Percentiles rank a stretch among this genome's conserved stretches.
These are phyloP conservation scores for Colletotrichum sp. DNA, from an alignment of 2,329 filamentous ascomycete genomes.

Conservation along the genomic window DNA sequence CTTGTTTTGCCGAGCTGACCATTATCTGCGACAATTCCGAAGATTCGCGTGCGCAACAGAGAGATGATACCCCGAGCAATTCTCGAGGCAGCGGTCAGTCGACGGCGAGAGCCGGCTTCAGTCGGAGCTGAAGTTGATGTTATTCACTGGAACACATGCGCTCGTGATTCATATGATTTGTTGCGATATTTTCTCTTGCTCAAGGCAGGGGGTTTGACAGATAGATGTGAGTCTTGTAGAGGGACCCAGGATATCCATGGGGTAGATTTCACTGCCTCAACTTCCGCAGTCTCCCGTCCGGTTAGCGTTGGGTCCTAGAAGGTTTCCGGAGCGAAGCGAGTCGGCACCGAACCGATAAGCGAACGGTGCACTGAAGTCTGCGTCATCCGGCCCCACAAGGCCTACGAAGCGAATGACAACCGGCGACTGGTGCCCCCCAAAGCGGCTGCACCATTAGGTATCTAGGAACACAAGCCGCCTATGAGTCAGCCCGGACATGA, in stretches of 20 bases:
- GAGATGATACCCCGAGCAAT: neutral
- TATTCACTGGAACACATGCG: neutral
- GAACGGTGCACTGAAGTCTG: neutral
- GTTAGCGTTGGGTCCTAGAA: neutral
- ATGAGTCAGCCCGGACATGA: neutral
- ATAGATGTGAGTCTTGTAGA: neutral
- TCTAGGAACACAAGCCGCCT: neutral
- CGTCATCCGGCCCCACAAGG: neutral
- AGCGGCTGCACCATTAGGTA: neutral
- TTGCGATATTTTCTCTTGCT: neutral
- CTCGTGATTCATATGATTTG: neutral
- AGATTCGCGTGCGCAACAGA: neutral
- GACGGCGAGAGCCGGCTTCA: neutral
- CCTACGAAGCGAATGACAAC: neutral
- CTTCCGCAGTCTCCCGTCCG: neutral
- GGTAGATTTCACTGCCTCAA: neutral
- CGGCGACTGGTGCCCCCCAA: neutral
- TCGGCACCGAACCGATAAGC: neutral
- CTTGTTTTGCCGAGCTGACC: neutral
- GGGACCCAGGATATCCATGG: neutral
- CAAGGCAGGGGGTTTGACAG: neutral
- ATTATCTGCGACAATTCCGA: neutral
- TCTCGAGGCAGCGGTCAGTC: neutral
- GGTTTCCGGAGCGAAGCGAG: neutral
- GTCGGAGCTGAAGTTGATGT: neutral